A percentile compares a stretch with the other conserved stretches of the same genome.
phyloP scores from a whole-genome alignment of 2,329 filamentous ascomycete species.

The Stachybotrys echinatus region DNA sequence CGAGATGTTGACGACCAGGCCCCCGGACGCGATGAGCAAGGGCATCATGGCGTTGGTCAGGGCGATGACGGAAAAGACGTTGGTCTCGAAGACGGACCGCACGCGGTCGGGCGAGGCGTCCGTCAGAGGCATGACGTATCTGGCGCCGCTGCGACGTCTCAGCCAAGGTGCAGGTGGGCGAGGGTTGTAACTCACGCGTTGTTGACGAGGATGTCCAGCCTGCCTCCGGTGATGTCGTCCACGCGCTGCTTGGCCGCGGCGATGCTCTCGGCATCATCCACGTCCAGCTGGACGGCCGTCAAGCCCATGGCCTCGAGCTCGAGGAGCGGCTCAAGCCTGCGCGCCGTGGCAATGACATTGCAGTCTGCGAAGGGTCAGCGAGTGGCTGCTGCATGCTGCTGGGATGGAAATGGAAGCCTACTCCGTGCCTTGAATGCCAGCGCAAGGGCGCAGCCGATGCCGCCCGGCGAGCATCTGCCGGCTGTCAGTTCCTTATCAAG shows the following conservation, averaged over 20 bases:
- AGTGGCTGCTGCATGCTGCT: background rate
- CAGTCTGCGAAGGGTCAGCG: constrained; percentile 2
- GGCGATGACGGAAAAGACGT: constrained; percentile 29
- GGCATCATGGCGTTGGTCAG: constrained; percentile 30
- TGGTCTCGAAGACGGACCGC: constrained; percentile 24
- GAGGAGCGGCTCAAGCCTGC: constrained; percentile 8
- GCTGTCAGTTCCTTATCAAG: background rate
- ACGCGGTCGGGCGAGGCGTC: constrained; percentile 5
- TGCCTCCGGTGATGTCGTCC: constrained; percentile 25
- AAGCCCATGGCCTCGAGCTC: constrained; percentile 10
- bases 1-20: constrained; percentile 32
- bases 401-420: background rate
- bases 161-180: background rate
- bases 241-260: constrained; percentile 22
- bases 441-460: constrained; percentile 43
- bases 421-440: constrained; percentile 39
- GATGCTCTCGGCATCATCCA: constrained; percentile 29
- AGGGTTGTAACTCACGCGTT: constrained; percentile 19
- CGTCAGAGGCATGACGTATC: constrained; percentile 8
- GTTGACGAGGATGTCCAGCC: constrained; percentile 38
- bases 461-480: constrained; percentile 44
- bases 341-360: constrained; percentile 13
- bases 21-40: constrained; percentile 23
- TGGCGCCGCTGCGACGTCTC: constrained; percentile 2
- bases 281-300: constrained; percentile 30